Percentiles rank a stretch among this genome's conserved stretches.
These are phyloP conservation scores for Bipolaris oryzae DNA, from an alignment of 2,329 filamentous ascomycete genomes.

Conservation along the genomic window DNA sequence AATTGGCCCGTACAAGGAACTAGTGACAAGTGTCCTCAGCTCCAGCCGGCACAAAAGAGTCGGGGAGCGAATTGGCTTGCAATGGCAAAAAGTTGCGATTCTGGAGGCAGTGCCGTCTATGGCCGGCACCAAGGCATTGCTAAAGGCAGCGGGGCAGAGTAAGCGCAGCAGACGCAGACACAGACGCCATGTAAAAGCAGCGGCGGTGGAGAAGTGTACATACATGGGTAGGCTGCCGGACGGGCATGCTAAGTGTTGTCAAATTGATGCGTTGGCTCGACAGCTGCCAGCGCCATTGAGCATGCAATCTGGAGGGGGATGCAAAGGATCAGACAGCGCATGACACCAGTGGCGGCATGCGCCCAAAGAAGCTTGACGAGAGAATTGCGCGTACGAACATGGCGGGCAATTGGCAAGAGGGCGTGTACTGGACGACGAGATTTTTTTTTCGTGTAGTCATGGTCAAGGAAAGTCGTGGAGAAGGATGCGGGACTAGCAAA, in stretches of 20 bases:
- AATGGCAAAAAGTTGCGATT: conserved; percentile 38
- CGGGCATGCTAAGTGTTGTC: conserved; percentile 50
- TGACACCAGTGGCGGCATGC: conserved; percentile 32
- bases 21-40: conserved; percentile 34
- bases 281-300: conserved; percentile 47
- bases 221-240: conserved; percentile 49
- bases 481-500: conserved; percentile 35
- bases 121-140: conserved; percentile 34
- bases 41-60: conserved; percentile 40
- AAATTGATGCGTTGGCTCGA: conserved; percentile 52
- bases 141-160: conserved; percentile 46
- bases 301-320: conserved; percentile 49
- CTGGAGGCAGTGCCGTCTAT: conserved; percentile 32
- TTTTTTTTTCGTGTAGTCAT: conserved; percentile 12
- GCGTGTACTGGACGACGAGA: conserved; percentile 12
- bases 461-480: conserved; percentile 31
- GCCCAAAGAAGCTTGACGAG: conserved; percentile 20
- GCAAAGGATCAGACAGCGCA: conserved; percentile 42
- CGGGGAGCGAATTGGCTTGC: conserved; percentile 39
- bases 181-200: conserved; percentile 44
- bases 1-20: conserved; percentile 41
- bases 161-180: conserved; percentile 49
- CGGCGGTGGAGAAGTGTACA: conserved; percentile 42
- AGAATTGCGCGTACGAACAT: conserved; percentile 17
- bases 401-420: conserved; percentile 23